Conservation (phyloP, 176 grass and related monocot species). For the Secale cereale region DNA sequence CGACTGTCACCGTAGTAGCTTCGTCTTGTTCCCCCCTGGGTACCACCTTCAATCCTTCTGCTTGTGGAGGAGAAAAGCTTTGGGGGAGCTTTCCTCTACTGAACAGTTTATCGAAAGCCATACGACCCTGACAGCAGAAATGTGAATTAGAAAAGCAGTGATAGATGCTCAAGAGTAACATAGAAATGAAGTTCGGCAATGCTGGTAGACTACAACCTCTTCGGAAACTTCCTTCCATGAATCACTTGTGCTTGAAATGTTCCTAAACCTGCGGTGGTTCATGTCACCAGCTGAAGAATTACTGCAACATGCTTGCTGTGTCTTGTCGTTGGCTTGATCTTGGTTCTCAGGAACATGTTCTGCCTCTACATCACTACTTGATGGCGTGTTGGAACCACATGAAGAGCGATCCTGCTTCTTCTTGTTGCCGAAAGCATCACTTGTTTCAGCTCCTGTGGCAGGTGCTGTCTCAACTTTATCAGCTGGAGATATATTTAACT, state of each 20-base stretch:
- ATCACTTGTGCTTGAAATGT: slow-evolving; percentile 69
- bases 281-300: slow-evolving; percentile 58
- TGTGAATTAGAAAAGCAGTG: slow-evolving; percentile 60
- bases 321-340: slow-evolving; percentile 48
- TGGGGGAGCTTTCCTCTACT: slow-evolving; percentile 85
- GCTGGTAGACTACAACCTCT: slow-evolving; percentile 64
- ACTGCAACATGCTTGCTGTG: slow-evolving; percentile 53
- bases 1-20: slow-evolving; percentile 29
- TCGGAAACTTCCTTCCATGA: slow-evolving; percentile 92
- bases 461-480: slow-evolving; percentile 31
- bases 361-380: slow-evolving; percentile 77
- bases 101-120: slow-evolving; percentile 90
- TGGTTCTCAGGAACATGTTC: slow-evolving; percentile 57
- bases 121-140: slow-evolving; percentile 79
- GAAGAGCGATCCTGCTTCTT: slow-evolving; percentile 79
- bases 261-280: slow-evolving; percentile 67
- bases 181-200: slow-evolving; percentile 30
- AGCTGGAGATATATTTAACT: slow-evolving; percentile 35
- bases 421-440: slow-evolving; percentile 42
- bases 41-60: slow-evolving; percentile 24
- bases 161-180: slow-evolving; percentile 31
- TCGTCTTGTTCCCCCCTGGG: slow-evolving; percentile 42
- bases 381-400: slow-evolving; percentile 89
- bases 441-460: slow-evolving; percentile 35
- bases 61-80: slow-evolving; percentile 76